phyloP scores from a whole-genome alignment of 2,329 filamentous ascomycete species.

The Diaporthe helianthi region DNA sequence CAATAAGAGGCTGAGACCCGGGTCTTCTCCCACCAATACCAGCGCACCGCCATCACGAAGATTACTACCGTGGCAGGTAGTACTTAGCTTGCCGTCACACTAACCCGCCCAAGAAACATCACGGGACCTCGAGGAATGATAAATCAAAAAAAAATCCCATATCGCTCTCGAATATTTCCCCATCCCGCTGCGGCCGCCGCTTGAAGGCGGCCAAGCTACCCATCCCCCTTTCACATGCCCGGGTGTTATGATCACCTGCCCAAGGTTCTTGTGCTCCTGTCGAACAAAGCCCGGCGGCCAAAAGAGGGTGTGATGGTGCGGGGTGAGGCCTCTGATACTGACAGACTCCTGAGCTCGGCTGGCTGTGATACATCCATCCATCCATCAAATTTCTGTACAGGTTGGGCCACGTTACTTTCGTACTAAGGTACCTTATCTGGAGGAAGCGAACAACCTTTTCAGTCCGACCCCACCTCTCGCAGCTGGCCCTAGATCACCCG shows the following conservation, averaged over 20 bases:
- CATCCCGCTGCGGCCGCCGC: conserved; percentile 8
- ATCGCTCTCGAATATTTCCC: neutral
- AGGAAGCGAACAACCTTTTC: neutral
- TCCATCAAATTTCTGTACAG: neutral
- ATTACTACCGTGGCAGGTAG: too few species aligned
- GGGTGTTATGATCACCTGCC: neutral
- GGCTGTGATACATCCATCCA: neutral
- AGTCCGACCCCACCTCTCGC: conserved; percentile 1
- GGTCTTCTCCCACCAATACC: neutral
- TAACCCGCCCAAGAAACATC: neutral
- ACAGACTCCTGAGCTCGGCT: conserved; percentile 13
- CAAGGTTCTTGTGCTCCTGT: neutral
- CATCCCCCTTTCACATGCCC: conserved; percentile 18
- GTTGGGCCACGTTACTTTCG: neutral
- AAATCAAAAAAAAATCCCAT: conserved; percentile 8
- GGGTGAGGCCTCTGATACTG: conserved; percentile 5
- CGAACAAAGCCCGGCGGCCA: neutral
- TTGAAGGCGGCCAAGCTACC: neutral
- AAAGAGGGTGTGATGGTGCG: conserved; percentile 19
- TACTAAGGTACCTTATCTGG: neutral
- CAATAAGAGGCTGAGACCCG: neutral
- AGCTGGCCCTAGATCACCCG: conserved; percentile 16
- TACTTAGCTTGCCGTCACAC: neutral
- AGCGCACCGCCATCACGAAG: neutral
- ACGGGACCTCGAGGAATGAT: conserved; percentile 19